Evolutionary conservation across 2,329 filamentous ascomycete species (phyloP).

Genomic region (Aspergillus felis): DNA sequence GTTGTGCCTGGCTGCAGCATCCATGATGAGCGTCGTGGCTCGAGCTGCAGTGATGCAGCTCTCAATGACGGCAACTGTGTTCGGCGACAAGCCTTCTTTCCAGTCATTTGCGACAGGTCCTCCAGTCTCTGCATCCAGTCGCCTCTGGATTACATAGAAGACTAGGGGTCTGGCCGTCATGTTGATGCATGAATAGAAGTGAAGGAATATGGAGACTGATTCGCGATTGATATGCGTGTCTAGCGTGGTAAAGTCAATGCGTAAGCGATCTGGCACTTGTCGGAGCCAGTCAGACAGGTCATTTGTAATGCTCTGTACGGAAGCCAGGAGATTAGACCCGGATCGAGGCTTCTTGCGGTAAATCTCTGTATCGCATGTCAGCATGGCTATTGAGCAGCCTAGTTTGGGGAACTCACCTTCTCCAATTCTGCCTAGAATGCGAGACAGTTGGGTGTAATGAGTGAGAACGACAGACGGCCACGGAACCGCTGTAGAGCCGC

Average conservation of each 20-base stretch:
- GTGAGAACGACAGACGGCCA: conserved; percentile 48
- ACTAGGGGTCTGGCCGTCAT: conserved; percentile 54
- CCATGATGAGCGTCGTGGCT: conserved; percentile 49
- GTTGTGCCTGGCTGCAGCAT: conserved; percentile 46
- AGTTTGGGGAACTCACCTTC: conserved; percentile 21
- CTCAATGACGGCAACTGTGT: conserved; percentile 51
- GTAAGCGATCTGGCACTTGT: conserved; percentile 46
- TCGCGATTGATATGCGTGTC: conserved; percentile 45
- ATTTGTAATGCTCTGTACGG: conserved; percentile 50
- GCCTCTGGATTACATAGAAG: conserved; percentile 51
- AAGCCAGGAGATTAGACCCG: conserved; percentile 46
- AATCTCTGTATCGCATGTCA: conserved; percentile 32
- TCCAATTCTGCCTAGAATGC: conserved; percentile 50
- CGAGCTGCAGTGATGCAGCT: conserved; percentile 50
- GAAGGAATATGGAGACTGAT: conserved; percentile 50
- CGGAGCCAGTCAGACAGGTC: conserved; percentile 50
- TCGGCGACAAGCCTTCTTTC: conserved; percentile 46
- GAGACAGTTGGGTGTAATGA: conserved; percentile 52
- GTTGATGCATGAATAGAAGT: conserved; percentile 57
- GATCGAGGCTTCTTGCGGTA: conserved; percentile 49
- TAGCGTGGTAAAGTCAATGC: conserved; percentile 47
- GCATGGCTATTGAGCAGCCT: conserved; percentile 4
- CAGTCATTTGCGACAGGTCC: conserved; percentile 40
- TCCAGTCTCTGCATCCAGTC: conserved; percentile 37
- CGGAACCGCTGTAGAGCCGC: conserved; percentile 19